Conservation (phyloP, 2,329 filamentous ascomycete genomes). For the Fusarium vanettenii region DNA sequence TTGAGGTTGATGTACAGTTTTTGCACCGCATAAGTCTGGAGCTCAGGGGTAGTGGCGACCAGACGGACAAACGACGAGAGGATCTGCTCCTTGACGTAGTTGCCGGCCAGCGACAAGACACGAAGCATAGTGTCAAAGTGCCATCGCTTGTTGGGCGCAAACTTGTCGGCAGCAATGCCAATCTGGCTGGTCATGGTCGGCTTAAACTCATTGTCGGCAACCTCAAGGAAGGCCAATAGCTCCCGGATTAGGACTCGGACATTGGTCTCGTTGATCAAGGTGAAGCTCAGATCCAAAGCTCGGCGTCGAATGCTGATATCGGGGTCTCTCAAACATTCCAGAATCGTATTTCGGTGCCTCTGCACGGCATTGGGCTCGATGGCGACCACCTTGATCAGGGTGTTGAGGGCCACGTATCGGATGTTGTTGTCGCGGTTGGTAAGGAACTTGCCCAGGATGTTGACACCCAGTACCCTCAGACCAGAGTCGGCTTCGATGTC, state of each 20-base stretch:
- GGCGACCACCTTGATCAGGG: slow-evolving; percentile 96
- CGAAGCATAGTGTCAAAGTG: slow-evolving; percentile 98
- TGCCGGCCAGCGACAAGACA: slow-evolving; percentile 91
- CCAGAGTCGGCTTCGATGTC: slow-evolving; percentile 98
- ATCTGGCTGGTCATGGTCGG: slow-evolving; percentile 98
- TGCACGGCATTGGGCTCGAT: slow-evolving; percentile 98
- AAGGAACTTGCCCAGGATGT: slow-evolving; percentile 97
- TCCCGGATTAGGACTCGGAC: slow-evolving; percentile 94
- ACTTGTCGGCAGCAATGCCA: slow-evolving; percentile 94
- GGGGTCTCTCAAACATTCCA: slow-evolving; percentile 94
- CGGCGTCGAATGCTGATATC: slow-evolving; percentile 97
- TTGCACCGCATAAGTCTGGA: slow-evolving; percentile 96
- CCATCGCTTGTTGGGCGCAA: slow-evolving; percentile 97
- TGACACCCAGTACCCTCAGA: slow-evolving; percentile 92
- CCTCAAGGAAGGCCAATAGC: slow-evolving; percentile 92
- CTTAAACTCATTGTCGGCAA: slow-evolving; percentile 98
- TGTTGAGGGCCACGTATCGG: slow-evolving; percentile 96
- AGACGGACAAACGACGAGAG: slow-evolving; percentile 95
- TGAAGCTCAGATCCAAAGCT: slow-evolving; percentile 98
- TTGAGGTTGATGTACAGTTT: slow-evolving; percentile 92
- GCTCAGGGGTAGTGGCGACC: slow-evolving; percentile 91
- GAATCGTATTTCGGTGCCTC: slow-evolving; percentile 94
- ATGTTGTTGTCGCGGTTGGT: slow-evolving; percentile 99
- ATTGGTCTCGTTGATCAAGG: slow-evolving; percentile 96
- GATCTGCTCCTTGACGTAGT: slow-evolving; percentile 98